Percentiles rank a stretch among this genome's conserved stretches.
phyloP scores from a whole-genome alignment of 768 basidiomycete species.

The Lactarius indigo region DNA sequence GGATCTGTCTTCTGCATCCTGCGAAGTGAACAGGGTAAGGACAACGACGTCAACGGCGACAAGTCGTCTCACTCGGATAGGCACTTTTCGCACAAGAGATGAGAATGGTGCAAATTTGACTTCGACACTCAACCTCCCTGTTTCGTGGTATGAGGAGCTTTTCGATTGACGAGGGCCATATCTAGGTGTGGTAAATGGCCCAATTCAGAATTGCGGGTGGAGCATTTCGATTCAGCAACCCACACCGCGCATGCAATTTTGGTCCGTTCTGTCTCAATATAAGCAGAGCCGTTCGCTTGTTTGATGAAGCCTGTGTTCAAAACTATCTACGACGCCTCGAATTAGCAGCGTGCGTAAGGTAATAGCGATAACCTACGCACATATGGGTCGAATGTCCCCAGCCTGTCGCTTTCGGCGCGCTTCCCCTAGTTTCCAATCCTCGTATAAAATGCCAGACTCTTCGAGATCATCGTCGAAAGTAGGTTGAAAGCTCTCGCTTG shows the following conservation, averaged over 20 bases:
- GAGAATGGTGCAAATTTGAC: slow-evolving; percentile 97
- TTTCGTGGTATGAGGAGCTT: slow-evolving; percentile 77
- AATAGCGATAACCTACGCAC: slow-evolving; percentile 43
- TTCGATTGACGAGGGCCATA: slow-evolving; percentile 87
- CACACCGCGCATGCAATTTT: slow-evolving; percentile 98
- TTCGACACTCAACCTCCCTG: slow-evolving; percentile 87
- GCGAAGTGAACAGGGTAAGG: slow-evolving; percentile 18
- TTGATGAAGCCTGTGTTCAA: slow-evolving; percentile 85
- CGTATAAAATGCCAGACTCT: slow-evolving; percentile 26
- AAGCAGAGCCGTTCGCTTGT: slow-evolving; percentile 95
- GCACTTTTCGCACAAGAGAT: slow-evolving; percentile 69
- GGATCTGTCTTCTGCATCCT: slow-evolving; percentile 95
- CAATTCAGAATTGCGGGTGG: background rate
- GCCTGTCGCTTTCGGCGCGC: slow-evolving; percentile 50
- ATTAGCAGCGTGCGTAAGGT: slow-evolving; percentile 7
- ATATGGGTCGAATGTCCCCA: slow-evolving; percentile 79
- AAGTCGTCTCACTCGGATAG: slow-evolving; percentile 66
- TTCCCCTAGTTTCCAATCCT: slow-evolving; percentile 35
- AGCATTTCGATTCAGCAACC: slow-evolving; percentile 31
- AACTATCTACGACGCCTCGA: slow-evolving; percentile 45
- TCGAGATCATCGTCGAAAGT: slow-evolving; percentile 45
- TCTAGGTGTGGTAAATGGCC: slow-evolving; percentile 36
- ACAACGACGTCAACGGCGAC: slow-evolving; percentile 2
- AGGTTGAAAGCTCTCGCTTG: slow-evolving; percentile 76
- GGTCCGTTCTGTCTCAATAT: slow-evolving; percentile 87